Base-by-base conservation (phyloP, 2,329 filamentous ascomycete species). In the Xylariaceae sp. region DNA sequence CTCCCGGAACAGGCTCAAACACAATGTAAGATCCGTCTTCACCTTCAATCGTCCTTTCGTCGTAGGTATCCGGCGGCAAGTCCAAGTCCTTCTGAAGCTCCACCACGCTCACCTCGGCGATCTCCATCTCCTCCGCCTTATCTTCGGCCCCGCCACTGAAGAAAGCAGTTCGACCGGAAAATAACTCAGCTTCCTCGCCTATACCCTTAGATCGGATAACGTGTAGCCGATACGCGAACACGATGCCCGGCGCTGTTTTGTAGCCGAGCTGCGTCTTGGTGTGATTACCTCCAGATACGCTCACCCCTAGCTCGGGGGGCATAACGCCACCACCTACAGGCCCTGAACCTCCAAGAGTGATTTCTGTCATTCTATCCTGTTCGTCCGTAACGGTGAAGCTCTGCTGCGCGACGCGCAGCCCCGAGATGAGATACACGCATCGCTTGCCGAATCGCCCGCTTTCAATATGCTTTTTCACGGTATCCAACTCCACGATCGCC, bases 211-310 rank as follows among this genome's bases (percentile, higher is more conserved):
- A 21, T 22, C 49, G 41, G 32, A 51, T 45, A 9, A 40, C 22
- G 16, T 51, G 49, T 7, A 51, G 49, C 34, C 34, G 49, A 34
- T 46, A 51, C 34, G 49, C 49, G 42, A 51, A 46, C 22, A 51
- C 49, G 26, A 51, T 51, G 12, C 49, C 49, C 12, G 49, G 49
- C 21, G 49, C 49, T 19, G 49, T 51, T 5, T 32, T 6, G 32
- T 46, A 51, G 16, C n/a, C 30, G 34, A 32, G 22, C 15, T 42
- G 32, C n/a, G 32, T 12, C 19, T 34, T 46, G 5, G 39, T 46
- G 12, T 34, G 32, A 15, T 22, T 5, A 4, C 30, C 18, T 13
- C 29, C 6, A 10, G 21, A 32, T 12, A 29, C 21, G n/a, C 29
- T 41, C 15, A 32, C 49, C 19, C 49, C 42, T 22, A 51, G 2